phyloP scores from a whole-genome alignment of 495 filamentous ascomycete species.

The Neurospora sp. region DNA sequence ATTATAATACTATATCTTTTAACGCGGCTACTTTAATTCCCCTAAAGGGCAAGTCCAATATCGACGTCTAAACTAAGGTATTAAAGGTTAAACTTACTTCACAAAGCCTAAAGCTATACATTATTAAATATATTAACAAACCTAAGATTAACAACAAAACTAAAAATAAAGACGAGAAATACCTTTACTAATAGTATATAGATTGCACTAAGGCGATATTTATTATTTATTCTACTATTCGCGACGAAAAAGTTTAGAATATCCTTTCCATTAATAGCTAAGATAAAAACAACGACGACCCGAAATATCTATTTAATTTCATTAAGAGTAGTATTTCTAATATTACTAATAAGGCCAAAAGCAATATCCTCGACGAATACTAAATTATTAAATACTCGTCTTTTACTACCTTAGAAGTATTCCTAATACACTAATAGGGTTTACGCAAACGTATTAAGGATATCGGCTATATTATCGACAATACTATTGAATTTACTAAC shows the following conservation, averaged over 20 bases:
- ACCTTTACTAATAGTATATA: too few species aligned
- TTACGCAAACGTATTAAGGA: background rate
- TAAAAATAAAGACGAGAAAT: too few species aligned
- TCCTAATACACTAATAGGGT: fast-evolving
- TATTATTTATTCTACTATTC: too few species aligned
- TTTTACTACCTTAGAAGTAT: background rate
- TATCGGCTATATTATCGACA: background rate
- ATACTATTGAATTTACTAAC: background rate
- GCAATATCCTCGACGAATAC: background rate
- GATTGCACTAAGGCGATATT: fast-evolving
- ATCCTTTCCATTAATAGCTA: background rate
- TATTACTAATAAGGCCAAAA: background rate
- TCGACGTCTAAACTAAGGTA: too few species aligned
- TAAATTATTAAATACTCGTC: background rate
- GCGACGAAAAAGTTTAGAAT: background rate
- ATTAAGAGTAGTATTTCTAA: background rate
- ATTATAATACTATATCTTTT: too few species aligned
- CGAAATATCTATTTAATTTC: background rate
- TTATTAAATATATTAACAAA: too few species aligned
- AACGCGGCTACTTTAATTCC: too few species aligned
- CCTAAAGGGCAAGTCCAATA: too few species aligned
- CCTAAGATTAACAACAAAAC: too few species aligned
- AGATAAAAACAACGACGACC: background rate
- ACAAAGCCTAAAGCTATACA: too few species aligned
- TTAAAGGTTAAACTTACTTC: too few species aligned